Percentiles rank a stretch among this genome's conserved stretches.
Evolutionary conservation across 495 filamentous ascomycete genomes (phyloP).

Genomic region (Aspergillus olivimuriae): DNA sequence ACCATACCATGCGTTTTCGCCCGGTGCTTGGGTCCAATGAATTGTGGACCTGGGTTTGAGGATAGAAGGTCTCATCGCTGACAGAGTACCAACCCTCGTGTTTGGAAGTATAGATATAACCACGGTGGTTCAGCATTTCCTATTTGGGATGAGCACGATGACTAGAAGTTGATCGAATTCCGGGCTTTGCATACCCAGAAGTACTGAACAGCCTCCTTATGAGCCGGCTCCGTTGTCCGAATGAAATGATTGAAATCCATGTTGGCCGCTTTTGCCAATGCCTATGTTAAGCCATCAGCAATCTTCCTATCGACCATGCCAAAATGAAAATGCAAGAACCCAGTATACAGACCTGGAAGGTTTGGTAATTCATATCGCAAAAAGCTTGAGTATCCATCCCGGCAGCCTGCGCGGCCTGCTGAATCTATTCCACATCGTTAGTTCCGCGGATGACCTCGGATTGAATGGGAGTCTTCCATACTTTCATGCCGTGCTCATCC

Average conservation of each 20-base stretch:
- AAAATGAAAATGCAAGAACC: not conserved
- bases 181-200: slow-evolving; percentile 58
- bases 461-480: slow-evolving; percentile 13
- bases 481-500: slow-evolving; percentile 98
- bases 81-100: slow-evolving; percentile 97
- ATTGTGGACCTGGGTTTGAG: slow-evolving; percentile 63
- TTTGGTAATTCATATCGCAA: slow-evolving; percentile 50
- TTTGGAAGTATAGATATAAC: slow-evolving; percentile 75
- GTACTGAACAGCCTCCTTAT: slow-evolving; percentile 81
- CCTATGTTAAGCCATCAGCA: slow-evolving; percentile 22
- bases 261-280: slow-evolving; percentile 59
- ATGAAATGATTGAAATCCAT: slow-evolving; percentile 80
- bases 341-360: slow-evolving; percentile 34
- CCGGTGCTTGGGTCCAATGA: slow-evolving; percentile 75
- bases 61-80: slow-evolving; percentile 94
- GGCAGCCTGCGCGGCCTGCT: slow-evolving; percentile 68
- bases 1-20: slow-evolving; percentile 61
- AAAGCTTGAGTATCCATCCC: slow-evolving; percentile 56
- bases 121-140: slow-evolving; percentile 63
- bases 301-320: not conserved
- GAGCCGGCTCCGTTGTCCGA: slow-evolving; percentile 77
- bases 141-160: slow-evolving; percentile 10
- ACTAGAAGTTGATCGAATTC: not conserved
- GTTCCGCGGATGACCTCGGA: not conserved
- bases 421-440: slow-evolving; percentile 50